Conservation (phyloP, 208 protist genomes). For the Wallacemonas rigidus region DNA sequence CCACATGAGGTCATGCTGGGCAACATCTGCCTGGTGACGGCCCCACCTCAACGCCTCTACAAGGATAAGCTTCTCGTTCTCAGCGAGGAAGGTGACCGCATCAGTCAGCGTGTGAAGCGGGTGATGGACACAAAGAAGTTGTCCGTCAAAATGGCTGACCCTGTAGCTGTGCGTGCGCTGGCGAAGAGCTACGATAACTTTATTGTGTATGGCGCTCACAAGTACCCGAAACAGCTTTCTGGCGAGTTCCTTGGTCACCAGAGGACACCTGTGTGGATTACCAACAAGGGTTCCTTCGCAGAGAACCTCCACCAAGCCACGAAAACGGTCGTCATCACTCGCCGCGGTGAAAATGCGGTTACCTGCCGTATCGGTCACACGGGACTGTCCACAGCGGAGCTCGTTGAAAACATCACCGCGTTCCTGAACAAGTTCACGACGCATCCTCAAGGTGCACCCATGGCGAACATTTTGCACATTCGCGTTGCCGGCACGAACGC, state of each 20-base stretch:
- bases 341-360: slow-evolving; percentile 74
- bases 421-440: slow-evolving; percentile 68
- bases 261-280: slow-evolving; percentile 75
- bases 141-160: slow-evolving; percentile 65
- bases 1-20: slow-evolving; percentile 70
- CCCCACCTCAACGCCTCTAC: slow-evolving; percentile 71
- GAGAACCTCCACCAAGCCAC: slow-evolving; percentile 44
- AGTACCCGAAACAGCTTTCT: slow-evolving; percentile 78
- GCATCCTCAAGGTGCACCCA: slow-evolving; percentile 53
- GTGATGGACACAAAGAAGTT: slow-evolving; percentile 88
- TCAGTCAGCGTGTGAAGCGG: slow-evolving; percentile 76
- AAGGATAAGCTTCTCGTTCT: slow-evolving; percentile 77
- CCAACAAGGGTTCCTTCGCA: slow-evolving; percentile 49
- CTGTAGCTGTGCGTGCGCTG: slow-evolving; percentile 79
- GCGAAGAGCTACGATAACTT: slow-evolving; percentile 90
- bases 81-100: slow-evolving; percentile 57
- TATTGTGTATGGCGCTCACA: slow-evolving; percentile 70
- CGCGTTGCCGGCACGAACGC: slow-evolving; percentile 73
- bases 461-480: slow-evolving; percentile 74
- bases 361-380: slow-evolving; percentile 84
- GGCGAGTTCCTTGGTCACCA: slow-evolving; percentile 89
- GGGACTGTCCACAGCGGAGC: slow-evolving; percentile 46
- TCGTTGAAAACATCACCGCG: slow-evolving; percentile 72
- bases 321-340: slow-evolving; percentile 73
- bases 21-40: slow-evolving; percentile 83